Base-by-base conservation (phyloP, 2,329 filamentous ascomycete genomes). In the Aspergillus ruber region DNA sequence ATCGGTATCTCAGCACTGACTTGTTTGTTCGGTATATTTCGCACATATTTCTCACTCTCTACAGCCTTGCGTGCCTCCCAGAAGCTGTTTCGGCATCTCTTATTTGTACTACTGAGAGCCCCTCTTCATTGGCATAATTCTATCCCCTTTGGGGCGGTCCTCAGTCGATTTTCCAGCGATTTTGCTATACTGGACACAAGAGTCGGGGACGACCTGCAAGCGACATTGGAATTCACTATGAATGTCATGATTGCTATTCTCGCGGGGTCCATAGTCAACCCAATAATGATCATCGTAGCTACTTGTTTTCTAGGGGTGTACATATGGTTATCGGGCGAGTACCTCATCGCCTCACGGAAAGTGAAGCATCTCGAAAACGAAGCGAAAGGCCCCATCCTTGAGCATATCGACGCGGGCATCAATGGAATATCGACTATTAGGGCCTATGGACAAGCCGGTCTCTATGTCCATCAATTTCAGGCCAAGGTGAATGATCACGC, bases 61-160 rank as follows among this genome's bases (percentile, higher is more conserved):
- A 82, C 84, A 42, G 85, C 85, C 10, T 74, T 90, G 55, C 77
- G 75, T 49, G 86, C 86, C 3, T 89, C 85, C n/a, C 75, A 81
- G 35, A 70, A 70, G 40, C 73, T 90, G 3, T 91, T 90, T 53
- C 75, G 81, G 18, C 77, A 77, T 44, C 77, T 90, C 52, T 80
- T 84, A 39, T 82, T 80, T 54, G 75, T 80, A 0, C 76, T 91
- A 9, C 73, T 90, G 3, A 78, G 84, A 20, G 82, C 86, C 2
- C 86, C 85, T 2, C 72, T 90, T 13, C 75, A 84, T 49, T 90
- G 85, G 84, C 76, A 90, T 36, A 86, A 90, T 61, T 90, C 85
- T 0, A 83, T 88, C 0, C 87, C 87, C 0, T 73, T 88, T 1
- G 87, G 87, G 1, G 79, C 86, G 36, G 80, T 90, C 25, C 71